Percentiles rank a stretch among this genome's conserved stretches.
Conservation (phyloP, 1,284 basidiomycete species). For the Rhodotorula glutinis region DNA sequence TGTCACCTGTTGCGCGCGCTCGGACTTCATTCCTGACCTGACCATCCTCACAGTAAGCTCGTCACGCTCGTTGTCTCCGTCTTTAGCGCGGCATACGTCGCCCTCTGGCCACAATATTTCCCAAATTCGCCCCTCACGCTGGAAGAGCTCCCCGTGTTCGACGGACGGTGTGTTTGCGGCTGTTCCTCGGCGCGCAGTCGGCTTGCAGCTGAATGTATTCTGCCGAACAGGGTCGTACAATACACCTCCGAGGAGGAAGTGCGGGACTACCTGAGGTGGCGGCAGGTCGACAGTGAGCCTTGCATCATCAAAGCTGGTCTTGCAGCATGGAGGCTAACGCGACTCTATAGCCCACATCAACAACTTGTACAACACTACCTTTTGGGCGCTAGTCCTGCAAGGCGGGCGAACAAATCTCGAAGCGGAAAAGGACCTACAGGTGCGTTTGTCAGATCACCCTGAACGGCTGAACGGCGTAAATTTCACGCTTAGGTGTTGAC, state of each 20-base stretch:
- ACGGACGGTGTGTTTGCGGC: conserved; percentile 57
- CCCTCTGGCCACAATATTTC: conserved; percentile 77
- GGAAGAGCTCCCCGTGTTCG: conserved; percentile 81
- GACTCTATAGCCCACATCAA: conserved; percentile 81
- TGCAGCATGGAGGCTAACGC: not conserved
- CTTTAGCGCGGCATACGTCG: conserved; percentile 90
- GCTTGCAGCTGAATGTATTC: not conserved
- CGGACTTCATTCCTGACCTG: not conserved
- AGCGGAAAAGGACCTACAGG: conserved; percentile 74
- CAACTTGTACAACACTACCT: conserved; percentile 93
- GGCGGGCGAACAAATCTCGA: conserved; percentile 71
- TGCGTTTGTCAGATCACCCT: too few relatives aligned
- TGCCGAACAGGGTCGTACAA: conserved; percentile 62
- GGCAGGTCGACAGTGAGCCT: conserved; percentile 85
- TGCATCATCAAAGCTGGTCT: conserved; percentile 11
- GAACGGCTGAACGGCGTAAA: too few relatives aligned
- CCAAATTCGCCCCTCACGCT: conserved; percentile 61
- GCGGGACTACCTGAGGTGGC: conserved; percentile 91
- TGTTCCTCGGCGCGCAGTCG: too few relatives aligned
- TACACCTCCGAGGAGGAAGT: conserved; percentile 74
- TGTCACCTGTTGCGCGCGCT: not conserved
- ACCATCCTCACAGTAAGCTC: conserved; percentile 63
- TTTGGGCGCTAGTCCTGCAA: conserved; percentile 87
- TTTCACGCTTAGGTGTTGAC: too few relatives aligned
- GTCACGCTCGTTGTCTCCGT: conserved; percentile 80